phyloP scores from a whole-genome alignment of 306 rosid genomes.

The Inga laurina region DNA sequence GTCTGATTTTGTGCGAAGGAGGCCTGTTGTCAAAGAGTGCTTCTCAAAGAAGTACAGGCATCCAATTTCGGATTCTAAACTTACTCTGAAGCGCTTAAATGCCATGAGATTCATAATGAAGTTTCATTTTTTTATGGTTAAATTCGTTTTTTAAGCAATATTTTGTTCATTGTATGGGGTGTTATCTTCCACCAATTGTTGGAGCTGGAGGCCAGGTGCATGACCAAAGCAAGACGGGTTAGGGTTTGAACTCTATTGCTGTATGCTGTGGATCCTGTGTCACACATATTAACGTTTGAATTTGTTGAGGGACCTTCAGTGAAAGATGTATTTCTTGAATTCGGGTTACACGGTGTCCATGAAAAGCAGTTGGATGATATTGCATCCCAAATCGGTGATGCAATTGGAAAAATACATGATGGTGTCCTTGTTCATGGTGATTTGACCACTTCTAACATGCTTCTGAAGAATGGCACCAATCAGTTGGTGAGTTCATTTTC shows the following conservation, averaged over 20 bases:
- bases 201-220: conserved; percentile 91
- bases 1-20: conserved; percentile 76
- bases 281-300: conserved; percentile 73
- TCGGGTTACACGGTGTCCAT: conserved; percentile 47
- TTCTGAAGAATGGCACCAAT: conserved; percentile 55
- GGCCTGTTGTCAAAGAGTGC: conserved; percentile 76
- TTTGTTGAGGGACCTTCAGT: conserved; percentile 73
- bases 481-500: conserved; percentile 59
- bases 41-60: conserved; percentile 92
- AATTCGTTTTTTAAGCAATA: not conserved
- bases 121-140: not conserved
- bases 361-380: conserved; percentile 53
- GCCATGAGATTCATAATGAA: conserved; percentile 46
- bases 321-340: conserved; percentile 72
- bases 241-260: no score
- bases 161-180: conserved; percentile 17
- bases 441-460: conserved; percentile 87
- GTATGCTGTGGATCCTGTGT: conserved; percentile 63
- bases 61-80: conserved; percentile 84
- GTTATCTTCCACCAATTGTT: conserved; percentile 9
- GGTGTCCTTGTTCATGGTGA: conserved; percentile 89
- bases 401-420: conserved; percentile 80
- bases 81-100: conserved; percentile 78
- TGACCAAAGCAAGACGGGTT: conserved; percentile 84
- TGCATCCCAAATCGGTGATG: conserved; percentile 77